These are phyloP conservation scores for Stachybotrys chartarum DNA, from an alignment of 2,329 filamentous ascomycete genomes.

Conservation along the genomic window DNA sequence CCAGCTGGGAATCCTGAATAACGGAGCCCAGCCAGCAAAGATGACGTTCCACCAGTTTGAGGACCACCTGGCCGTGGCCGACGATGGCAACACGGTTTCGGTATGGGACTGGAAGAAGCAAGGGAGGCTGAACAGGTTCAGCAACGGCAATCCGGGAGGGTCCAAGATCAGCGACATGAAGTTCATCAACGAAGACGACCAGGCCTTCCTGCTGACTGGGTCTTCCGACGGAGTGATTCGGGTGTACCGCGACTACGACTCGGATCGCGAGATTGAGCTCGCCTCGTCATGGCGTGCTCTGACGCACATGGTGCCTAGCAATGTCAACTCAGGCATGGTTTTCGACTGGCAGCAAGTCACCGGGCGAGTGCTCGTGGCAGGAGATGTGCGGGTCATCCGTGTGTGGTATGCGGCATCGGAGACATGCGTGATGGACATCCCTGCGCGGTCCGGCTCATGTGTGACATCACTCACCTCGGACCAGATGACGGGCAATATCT, in stretches of 20 bases:
- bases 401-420: slow-evolving; percentile 96
- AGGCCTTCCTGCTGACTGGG: slow-evolving; percentile 88
- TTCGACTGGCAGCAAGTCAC: slow-evolving; percentile 99
- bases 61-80: slow-evolving; percentile 86
- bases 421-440: slow-evolving; percentile 88
- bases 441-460: slow-evolving; percentile 87
- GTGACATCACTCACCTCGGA: slow-evolving; percentile 95
- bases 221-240: slow-evolving; percentile 93
- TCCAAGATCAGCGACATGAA: slow-evolving; percentile 92
- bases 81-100: slow-evolving; percentile 83
- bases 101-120: slow-evolving; percentile 91
- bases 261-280: slow-evolving; percentile 67
- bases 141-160: slow-evolving; percentile 85
- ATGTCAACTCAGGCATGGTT: slow-evolving; percentile 89
- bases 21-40: slow-evolving; percentile 80
- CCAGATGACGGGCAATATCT: slow-evolving; percentile 94
- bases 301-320: slow-evolving; percentile 89
- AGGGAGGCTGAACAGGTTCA: slow-evolving; percentile 73
- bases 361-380: slow-evolving; percentile 88
- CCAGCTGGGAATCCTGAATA: slow-evolving; percentile 76
- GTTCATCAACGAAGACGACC: slow-evolving; percentile 98
- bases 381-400: slow-evolving; percentile 89
- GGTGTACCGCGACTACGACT: slow-evolving; percentile 88
- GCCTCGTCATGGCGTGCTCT: slow-evolving; percentile 88
- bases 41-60: slow-evolving; percentile 98